Evolutionary conservation across 148 eudicot species (phyloP), one percentile per base, ranked within the genome.

Genomic region (Fagopyrum tataricum): DNA sequence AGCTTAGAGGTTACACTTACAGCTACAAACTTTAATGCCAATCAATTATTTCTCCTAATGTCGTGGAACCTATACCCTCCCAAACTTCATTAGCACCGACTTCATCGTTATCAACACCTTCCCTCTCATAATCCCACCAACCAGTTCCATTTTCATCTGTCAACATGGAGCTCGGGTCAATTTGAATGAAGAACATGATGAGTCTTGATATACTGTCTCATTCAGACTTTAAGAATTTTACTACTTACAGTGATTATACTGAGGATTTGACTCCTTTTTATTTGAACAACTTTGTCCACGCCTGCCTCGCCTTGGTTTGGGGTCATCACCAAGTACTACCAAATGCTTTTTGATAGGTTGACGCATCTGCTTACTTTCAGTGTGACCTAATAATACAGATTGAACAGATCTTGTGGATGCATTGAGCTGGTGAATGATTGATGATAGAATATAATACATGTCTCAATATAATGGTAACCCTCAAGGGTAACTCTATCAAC

Each of bases 141-240:
- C 98, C 97, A 26, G 85, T 79, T 39, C 98, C 97, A 81, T 81
- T 95, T 80, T 84, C 87, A 88, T 94, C 98, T 93, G 90, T 82
- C 6, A 12, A 49, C 58, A 41, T 62, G 13, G 12, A 62, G 1
- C n/a, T 62, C 37, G 12, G 1, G 44, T 5, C 43, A 64, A 6
- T 64, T 37, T 14, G 49, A 31, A 9, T 0, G 12, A 42, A 46
- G 51, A 70, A 46, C 6, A 31, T 5, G 13, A 11, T 3, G 37
- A 69, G 24, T 43, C 31, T 69, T 2, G 14, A 69, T 41, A 69
- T 41, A 13, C 23, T 2, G 10, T 7, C 17, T 69, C 42, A 2
- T 26, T 69, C 49, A 18, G 51, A 42, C n/a, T 70, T 18, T 14
- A 26, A 44, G 2, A 5, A 20, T 24, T 4, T 39, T 31, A 64